Evolutionary conservation across 139 green algal genomes (phyloP), one percentile per base, ranked within the genome.

Genomic region (Edaphochlamys debaryana): DNA sequence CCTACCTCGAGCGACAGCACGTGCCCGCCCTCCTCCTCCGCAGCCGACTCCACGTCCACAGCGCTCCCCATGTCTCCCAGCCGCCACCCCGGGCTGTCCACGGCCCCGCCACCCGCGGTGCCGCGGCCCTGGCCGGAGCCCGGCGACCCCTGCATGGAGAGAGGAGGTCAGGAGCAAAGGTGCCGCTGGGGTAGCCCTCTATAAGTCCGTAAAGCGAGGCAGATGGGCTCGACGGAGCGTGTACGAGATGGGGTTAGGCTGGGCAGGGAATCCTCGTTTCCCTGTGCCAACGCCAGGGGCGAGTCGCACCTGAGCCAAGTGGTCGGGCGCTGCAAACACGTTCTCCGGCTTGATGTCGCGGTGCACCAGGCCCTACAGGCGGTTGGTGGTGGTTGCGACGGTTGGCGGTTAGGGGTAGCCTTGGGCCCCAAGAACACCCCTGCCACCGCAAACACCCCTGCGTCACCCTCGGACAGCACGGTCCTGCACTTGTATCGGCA

Each of bases 41-140:
- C 69, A 4, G 15, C 69, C 45, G 30, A n/a, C n/a, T n/a, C 45
- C 69, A 77, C 17, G 11, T 64, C 45, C 42, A 77, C 69, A 15
- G 69, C 69, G 20, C 69, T 77, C 45, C 69, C 69, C 45, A 77
- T 19, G 69, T 77, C 69, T 15, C 69, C 69, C 69, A 77, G n/a
- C 13, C 69, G 69, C 69, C 69, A 77, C n/a, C n/a, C n/a, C 19
- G 50, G 23, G 6, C 20, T 58, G 50, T 58, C 20, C 50, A 58
- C 7, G 50, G 50, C 50, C 20, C 50, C 50, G 7, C 38, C 38
- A 2, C 20, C 25, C n/a, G n/a, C 69, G 69, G 15, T 3, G 45
- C 11, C 69, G 69, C 11, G 13, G 45, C 69, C 45, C 7, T 4
- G 8, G 19, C 34, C 11, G 29, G 23, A 45, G n/a, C 45, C 37